Conservation (phyloP, 371 early-diverging fungal genomes). For the Lichtheimia ornata region DNA sequence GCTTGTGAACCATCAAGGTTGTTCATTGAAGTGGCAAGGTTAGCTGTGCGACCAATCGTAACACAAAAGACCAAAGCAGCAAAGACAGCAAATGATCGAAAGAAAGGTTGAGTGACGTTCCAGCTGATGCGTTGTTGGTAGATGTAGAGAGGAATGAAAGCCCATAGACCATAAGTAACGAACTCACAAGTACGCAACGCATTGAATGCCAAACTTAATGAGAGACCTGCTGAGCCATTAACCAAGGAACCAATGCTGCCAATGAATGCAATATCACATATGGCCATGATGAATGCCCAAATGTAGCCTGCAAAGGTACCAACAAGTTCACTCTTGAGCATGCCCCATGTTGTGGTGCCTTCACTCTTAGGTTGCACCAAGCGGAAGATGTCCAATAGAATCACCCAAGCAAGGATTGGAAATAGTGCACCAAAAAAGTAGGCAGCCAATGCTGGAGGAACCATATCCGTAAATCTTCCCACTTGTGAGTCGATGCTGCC, state of each 20-base stretch:
- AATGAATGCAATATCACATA: neutral
- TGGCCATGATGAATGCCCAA: conserved; percentile 2
- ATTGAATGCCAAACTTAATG: neutral
- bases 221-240: neutral
- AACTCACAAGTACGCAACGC: neutral
- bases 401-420: neutral
- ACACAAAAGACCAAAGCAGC: neutral
- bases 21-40: neutral
- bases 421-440: conserved; percentile 4
- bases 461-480: neutral
- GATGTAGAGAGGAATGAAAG: neutral
- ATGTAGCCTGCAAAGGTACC: neutral
- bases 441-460: neutral
- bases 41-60: conserved; percentile 1
- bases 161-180: conserved; percentile 6
- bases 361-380: neutral
- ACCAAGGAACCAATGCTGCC: neutral
- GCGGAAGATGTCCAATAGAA: neutral
- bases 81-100: neutral
- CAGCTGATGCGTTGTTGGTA: neutral
- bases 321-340: neutral
- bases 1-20: neutral
- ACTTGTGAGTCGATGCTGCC: neutral
- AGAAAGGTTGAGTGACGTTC: neutral
- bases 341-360: neutral